phyloP scores from a whole-genome alignment of 179 eudicot species.

The Vitellaria paradoxa region DNA sequence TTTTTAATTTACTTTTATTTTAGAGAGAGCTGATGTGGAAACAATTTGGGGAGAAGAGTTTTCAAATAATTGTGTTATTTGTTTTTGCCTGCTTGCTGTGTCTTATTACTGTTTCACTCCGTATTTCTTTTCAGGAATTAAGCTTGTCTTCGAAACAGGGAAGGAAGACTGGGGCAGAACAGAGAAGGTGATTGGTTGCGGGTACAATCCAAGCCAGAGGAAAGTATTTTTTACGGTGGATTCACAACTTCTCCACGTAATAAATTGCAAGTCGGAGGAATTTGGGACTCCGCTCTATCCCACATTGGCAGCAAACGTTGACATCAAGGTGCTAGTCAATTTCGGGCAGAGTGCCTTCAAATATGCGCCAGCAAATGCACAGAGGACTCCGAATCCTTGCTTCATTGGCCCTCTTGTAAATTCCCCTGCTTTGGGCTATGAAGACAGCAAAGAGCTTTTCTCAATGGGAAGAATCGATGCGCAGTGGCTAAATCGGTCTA shows the following conservation, averaged over 20 bases:
- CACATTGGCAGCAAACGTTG: constrained; percentile 54
- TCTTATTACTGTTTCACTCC: background rate
- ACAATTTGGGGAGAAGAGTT: no score
- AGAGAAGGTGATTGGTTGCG: constrained; percentile 73
- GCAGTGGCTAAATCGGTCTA: constrained; percentile 47
- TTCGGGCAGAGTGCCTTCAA: constrained; percentile 71
- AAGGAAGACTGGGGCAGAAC: constrained; percentile 55
- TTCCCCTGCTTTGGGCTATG: constrained; percentile 49
- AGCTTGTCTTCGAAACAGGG: constrained; percentile 49
- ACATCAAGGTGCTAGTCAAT: constrained; percentile 48
- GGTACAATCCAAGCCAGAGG: constrained; percentile 63
- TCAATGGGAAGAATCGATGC: constrained; percentile 80
- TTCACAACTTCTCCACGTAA: constrained; percentile 57
- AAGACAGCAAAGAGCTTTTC: constrained; percentile 84
- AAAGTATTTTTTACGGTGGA: constrained; percentile 78
- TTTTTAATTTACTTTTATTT: no score
- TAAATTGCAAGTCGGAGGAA: constrained; percentile 72
- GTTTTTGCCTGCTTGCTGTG: background rate
- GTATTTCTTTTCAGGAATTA: constrained; percentile 45
- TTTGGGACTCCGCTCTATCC: constrained; percentile 78
- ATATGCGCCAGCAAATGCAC: constrained; percentile 55
- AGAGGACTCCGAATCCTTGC: constrained; percentile 82
- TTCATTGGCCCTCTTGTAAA: constrained; percentile 38
- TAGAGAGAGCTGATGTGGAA: no score
- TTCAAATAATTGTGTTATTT: no score